Base-by-base conservation (phyloP, 2,329 filamentous ascomycete genomes). In the Stagonosporopsis vannaccii region DNA sequence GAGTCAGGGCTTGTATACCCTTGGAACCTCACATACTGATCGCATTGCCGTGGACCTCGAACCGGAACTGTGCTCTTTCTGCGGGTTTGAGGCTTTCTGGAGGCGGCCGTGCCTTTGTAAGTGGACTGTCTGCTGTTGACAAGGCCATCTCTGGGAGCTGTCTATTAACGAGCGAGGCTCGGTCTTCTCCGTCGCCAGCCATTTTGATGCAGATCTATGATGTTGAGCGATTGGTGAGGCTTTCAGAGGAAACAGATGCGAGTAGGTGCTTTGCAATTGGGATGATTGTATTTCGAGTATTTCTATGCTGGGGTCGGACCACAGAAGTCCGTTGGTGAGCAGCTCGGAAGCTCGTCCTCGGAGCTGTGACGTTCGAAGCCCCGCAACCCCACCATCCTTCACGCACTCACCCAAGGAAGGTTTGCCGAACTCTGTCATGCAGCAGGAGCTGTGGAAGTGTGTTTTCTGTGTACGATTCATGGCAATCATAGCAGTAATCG, bases 1-100 rank as follows among this genome's bases (percentile, higher is more conserved):
- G 19, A 22, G 36, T 40, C 25, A 22, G 37, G 25, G 44, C 23
- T 19, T 45, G 40, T 54, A 44, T 63, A 63, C 58, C 60, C 64
- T 28, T 26, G 47, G 46, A 44, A 30, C 12, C 51, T 62, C 53
- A 72, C 80, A 53, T 79, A 82, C 81, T 75, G 47, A 85, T 78
- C 23, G 80, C 80, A 63, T 83, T 85, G 57, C 83, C 83, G 58
- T 80, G 77, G 36, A 85, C 79, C 25, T 78, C 75, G 58, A 85
- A 85, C 42, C 83, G 73, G 37, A 78, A 77, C 40, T 77, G 66
- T n/a, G 80, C 80, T 67, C 75, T 71, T 13, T 77, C 77, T 51
- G 75, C 74, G 1, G 73, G 60, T 12, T 74, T 75, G 4, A 83
- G 66, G 33, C 76, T 75, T 11, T 77, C 68, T 48, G 80, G 78